Percentiles rank a stretch among this genome's conserved stretches.
Evolutionary conservation across 176 grass and related monocot genomes (phyloP).

Genomic region (Triticum monococcum): DNA sequence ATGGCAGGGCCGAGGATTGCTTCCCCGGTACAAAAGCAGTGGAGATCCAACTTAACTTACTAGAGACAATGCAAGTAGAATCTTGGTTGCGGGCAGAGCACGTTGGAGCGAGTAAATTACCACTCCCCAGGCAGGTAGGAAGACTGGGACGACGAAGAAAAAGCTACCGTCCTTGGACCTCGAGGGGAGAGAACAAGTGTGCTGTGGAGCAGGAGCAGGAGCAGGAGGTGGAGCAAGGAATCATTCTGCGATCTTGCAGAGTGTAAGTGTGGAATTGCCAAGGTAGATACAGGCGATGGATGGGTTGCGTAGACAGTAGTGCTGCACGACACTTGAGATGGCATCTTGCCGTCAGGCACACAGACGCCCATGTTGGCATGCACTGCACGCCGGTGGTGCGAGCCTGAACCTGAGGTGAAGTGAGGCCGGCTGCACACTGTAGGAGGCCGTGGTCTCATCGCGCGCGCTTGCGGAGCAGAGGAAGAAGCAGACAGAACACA

Average conservation of each 20-base stretch:
- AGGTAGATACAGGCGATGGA: background rate
- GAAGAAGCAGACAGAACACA: no score
- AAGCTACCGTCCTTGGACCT: background rate
- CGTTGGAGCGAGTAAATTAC: constrained; percentile 19
- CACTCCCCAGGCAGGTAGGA: background rate
- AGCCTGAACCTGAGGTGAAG: no score
- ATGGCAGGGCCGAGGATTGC: background rate
- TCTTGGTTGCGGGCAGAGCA: background rate
- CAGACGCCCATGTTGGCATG: no score
- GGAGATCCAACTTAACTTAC: no score
- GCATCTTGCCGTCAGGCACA: no score
- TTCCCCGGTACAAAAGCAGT: background rate
- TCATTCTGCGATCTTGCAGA: background rate
- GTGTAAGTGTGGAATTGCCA: no score
- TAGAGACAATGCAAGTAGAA: background rate
- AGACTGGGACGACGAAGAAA: background rate
- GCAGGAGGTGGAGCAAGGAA: background rate
- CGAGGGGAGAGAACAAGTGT: background rate
- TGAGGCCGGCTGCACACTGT: no score
- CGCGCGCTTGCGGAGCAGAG: no score
- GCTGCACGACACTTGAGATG: no score
- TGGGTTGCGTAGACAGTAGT: background rate
- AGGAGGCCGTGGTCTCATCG: no score
- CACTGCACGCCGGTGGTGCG: no score
- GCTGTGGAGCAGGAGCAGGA: no score